phyloP scores from a whole-genome alignment of 306 rosid species.

The Dryas drummondii region DNA sequence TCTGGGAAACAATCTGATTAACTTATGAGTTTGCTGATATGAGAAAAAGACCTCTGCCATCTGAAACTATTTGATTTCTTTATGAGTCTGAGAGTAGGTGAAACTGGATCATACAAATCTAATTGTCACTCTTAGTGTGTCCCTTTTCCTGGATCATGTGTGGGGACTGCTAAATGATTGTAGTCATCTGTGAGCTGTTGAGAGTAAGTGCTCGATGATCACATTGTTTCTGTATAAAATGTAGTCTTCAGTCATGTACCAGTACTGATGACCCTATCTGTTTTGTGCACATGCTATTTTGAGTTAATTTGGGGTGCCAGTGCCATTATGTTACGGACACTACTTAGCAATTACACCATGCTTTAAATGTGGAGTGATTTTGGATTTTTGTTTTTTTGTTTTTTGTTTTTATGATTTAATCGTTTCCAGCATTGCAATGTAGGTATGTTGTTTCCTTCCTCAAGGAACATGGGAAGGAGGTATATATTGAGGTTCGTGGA shows the following conservation, averaged over 20 bases:
- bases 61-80: neutral
- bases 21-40: neutral
- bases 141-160: neutral
- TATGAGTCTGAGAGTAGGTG: neutral
- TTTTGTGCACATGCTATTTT: neutral
- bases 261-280: neutral
- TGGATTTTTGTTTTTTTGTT: conserved; percentile 6
- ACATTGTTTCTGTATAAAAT: neutral
- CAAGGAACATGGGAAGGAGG: conserved; percentile 92
- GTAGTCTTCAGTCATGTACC: neutral
- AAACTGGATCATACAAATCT: neutral
- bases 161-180: conserved; percentile 1
- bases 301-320: neutral
- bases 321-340: neutral
- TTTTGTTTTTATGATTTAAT: conserved; percentile 20
- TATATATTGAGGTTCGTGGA: conserved; percentile 77
- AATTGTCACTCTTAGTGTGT: neutral
- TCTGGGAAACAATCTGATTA: neutral
- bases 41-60: neutral
- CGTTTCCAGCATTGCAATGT: conserved; percentile 34
- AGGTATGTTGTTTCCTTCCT: conserved; percentile 81
- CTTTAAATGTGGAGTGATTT: conserved; percentile 22
- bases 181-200: neutral
- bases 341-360: conserved; percentile 12
- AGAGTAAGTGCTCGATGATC: neutral